Conservation (phyloP, 352 stramenopile species). For the Globisporangium acanthophoron region DNA sequence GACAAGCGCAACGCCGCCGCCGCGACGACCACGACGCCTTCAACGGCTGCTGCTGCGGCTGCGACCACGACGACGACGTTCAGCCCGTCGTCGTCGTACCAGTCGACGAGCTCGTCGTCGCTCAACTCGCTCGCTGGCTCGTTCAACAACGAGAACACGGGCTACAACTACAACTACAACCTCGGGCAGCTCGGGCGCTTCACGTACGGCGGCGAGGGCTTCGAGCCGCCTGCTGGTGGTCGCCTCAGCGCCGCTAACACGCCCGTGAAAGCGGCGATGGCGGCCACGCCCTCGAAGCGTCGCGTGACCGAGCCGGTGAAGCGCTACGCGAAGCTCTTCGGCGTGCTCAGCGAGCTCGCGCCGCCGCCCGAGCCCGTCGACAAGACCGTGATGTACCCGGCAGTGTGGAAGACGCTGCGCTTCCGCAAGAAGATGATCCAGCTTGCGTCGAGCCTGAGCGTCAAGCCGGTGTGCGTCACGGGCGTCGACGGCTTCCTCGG, state of each 20-base stretch:
- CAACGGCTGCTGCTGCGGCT: background rate
- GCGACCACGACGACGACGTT: background rate
- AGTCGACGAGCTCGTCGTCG: constrained; percentile 20
- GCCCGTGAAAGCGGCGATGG: constrained; percentile 7
- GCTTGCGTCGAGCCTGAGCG: constrained; percentile 58
- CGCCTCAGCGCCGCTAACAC: constrained; percentile 9
- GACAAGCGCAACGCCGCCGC: constrained; percentile 4
- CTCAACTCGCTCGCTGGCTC: constrained; percentile 12
- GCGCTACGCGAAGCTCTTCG: constrained; percentile 16
- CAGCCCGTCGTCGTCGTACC: constrained; percentile 17
- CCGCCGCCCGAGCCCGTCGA: constrained; percentile 3
- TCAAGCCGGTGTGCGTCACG: constrained; percentile 84
- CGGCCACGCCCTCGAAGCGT: constrained; percentile 4
- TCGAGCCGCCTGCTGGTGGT: background rate
- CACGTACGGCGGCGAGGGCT: constrained; percentile 2
- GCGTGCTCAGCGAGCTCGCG: constrained; percentile 12
- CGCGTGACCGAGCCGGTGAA: constrained; percentile 8
- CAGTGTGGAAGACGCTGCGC: constrained; percentile 73
- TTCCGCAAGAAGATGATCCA: constrained; percentile 84
- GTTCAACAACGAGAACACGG: constrained; percentile 12
- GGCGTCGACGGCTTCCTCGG: constrained; percentile 82
- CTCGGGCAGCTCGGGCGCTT: constrained; percentile 5
- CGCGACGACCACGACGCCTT: background rate
- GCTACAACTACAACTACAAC: constrained; percentile 14
- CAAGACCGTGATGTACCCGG: constrained; percentile 52